phyloP scores from a whole-genome alignment of 1,284 basidiomycete genomes.

The Fomitiporia mediterranea region DNA sequence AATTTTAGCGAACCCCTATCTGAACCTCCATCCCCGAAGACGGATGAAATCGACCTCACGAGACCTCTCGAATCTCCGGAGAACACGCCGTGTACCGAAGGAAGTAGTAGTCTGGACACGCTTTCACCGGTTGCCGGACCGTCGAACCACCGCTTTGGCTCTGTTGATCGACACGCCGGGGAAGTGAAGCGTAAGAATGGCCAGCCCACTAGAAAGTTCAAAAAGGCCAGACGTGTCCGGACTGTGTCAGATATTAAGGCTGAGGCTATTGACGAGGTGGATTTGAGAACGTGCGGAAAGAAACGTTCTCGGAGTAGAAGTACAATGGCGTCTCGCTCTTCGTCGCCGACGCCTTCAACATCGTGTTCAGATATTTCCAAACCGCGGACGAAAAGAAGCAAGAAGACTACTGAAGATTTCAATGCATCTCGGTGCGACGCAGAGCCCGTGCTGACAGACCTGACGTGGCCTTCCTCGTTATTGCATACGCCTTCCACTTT shows the following conservation, averaged over 20 bases:
- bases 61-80: neutral
- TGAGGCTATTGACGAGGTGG: neutral
- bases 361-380: slow-evolving; percentile 4
- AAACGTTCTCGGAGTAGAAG: slow-evolving; percentile 8
- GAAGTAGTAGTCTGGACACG: neutral
- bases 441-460: neutral
- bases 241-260: neutral
- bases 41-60: neutral
- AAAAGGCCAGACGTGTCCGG: neutral
- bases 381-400: slow-evolving; percentile 12
- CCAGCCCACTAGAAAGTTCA: neutral
- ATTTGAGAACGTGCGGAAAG: slow-evolving; percentile 1
- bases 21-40: slow-evolving; percentile 1
- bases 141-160: slow-evolving; percentile 1
- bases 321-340: neutral
- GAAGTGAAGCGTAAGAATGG: neutral
- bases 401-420: neutral
- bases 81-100: neutral
- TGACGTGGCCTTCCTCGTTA: neutral
- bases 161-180: neutral
- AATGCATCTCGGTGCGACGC: neutral
- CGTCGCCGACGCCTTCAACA: neutral
- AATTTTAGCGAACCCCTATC: slow-evolving; percentile 2
- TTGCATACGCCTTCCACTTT: neutral
- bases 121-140: slow-evolving; percentile 12